These are phyloP conservation scores for Phytopythium sindhum DNA, from an alignment of 352 stramenopile species.

Conservation along the genomic window DNA sequence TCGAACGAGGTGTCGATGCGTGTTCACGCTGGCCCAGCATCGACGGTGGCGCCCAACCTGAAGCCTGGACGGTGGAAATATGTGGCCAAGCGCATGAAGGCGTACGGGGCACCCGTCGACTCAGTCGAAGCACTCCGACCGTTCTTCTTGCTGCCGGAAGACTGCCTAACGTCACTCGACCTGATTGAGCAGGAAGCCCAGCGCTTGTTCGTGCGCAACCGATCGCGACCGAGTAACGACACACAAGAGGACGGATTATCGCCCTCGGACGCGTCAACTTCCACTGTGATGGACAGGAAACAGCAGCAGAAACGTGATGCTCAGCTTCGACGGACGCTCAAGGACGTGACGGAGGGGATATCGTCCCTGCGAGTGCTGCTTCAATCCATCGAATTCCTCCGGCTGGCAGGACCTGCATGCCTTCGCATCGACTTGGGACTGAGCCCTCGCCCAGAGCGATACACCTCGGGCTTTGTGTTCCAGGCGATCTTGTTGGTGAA, in stretches of 20 bases:
- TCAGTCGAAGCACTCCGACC: constrained; percentile 58
- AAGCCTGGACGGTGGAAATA: constrained; percentile 76
- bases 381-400: constrained; percentile 70
- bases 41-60: constrained; percentile 49
- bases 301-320: constrained; percentile 67
- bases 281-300: constrained; percentile 29
- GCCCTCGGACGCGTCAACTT: constrained; percentile 1
- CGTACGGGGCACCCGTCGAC: constrained; percentile 44
- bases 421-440: constrained; percentile 71
- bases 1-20: constrained; percentile 72
- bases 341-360: constrained; percentile 70
- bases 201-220: constrained; percentile 50
- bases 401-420: constrained; percentile 53
- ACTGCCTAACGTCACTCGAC: constrained; percentile 55
- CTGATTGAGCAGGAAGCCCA: constrained; percentile 65
- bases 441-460: constrained; percentile 70
- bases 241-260: constrained; percentile 12
- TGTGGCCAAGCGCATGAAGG: constrained; percentile 64
- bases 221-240: constrained; percentile 22
- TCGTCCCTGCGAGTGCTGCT: constrained; percentile 59
- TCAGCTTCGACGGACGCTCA: constrained; percentile 56
- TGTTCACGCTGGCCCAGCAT: constrained; percentile 57
- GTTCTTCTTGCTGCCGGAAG: constrained; percentile 75
- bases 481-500: constrained; percentile 62
- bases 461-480: constrained; percentile 82